Conservation (phyloP, 495 filamentous ascomycete species). For the Neurospora sp. region DNA sequence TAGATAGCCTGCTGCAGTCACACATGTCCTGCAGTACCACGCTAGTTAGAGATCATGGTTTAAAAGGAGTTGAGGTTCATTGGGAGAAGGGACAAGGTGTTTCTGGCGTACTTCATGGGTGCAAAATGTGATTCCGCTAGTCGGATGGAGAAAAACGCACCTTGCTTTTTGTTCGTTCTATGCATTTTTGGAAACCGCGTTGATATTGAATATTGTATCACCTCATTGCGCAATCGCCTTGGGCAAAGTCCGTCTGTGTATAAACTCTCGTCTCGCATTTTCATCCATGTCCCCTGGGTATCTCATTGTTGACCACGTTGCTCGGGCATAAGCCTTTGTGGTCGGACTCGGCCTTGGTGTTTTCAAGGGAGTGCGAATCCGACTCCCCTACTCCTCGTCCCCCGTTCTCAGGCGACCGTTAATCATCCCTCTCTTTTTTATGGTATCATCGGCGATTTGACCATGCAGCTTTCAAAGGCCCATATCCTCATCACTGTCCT, state of each 20-base stretch:
- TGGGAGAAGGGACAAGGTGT: neutral
- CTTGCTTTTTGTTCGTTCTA: neutral
- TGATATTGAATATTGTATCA: neutral
- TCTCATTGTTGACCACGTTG: neutral
- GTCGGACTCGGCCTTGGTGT: neutral
- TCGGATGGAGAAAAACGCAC: neutral
- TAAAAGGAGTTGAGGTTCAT: neutral
- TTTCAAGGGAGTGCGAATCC: neutral
- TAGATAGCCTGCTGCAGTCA: neutral
- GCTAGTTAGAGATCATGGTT: neutral
- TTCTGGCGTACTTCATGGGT: neutral
- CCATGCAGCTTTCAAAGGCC: slow-evolving; percentile 19
- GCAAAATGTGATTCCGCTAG: neutral
- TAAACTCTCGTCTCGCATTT: neutral
- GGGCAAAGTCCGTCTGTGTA: neutral
- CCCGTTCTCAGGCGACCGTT: neutral
- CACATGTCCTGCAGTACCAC: neutral
- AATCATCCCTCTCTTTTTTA: neutral
- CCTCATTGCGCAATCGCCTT: neutral
- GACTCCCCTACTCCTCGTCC: neutral
- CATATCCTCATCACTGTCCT: slow-evolving; percentile 42
- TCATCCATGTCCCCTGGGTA: neutral
- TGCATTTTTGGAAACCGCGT: neutral
- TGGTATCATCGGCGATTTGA: neutral
- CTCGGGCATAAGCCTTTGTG: neutral